A percentile compares a stretch with the other conserved stretches of the same genome.
phyloP scores from a whole-genome alignment of 164 flowering plant species.

The Litsea cubeba region DNA sequence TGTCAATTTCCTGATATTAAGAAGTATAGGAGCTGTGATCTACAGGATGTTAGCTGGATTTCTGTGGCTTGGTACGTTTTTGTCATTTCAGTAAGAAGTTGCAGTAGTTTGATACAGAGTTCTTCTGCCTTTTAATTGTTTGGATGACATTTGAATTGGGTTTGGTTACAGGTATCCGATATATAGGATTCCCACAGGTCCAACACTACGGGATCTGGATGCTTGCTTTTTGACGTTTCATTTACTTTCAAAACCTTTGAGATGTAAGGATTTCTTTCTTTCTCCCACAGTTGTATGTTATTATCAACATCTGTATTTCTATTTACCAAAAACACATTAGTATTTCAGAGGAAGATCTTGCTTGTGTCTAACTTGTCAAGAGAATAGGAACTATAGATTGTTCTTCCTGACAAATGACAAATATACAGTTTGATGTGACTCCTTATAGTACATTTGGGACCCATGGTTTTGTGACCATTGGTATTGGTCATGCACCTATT shows the following conservation, averaged over 20 bases:
- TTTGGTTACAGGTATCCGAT: constrained; percentile 70
- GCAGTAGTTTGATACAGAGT: not conserved
- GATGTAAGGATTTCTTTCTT: constrained; percentile 31
- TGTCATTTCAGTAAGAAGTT: not conserved
- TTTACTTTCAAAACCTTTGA: constrained; percentile 45
- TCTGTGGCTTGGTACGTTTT: constrained; percentile 67
- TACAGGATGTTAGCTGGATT: constrained; percentile 70
- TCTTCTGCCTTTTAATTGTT: not conserved
- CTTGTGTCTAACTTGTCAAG: not conserved
- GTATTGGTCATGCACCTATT: not conserved
- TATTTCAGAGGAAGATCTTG: not conserved
- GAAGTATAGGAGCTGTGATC: constrained; percentile 60
- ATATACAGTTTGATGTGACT: not conserved
- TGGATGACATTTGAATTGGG: not conserved
- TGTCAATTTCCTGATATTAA: constrained; percentile 47
- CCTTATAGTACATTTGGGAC: not conserved
- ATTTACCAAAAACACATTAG: not conserved
- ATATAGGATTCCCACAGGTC: constrained; percentile 77
- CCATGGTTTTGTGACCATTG: not conserved
- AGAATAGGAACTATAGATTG: not conserved
- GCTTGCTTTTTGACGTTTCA: constrained; percentile 72
- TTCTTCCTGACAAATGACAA: not conserved
- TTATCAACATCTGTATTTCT: not conserved
- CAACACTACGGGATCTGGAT: constrained; percentile 57
- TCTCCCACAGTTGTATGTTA: not conserved